A percentile compares a stretch with the other conserved stretches of the same genome.
These are phyloP conservation scores for Nidula microcarpa DNA, from an alignment of 768 basidiomycete species.

Conservation along the genomic window DNA sequence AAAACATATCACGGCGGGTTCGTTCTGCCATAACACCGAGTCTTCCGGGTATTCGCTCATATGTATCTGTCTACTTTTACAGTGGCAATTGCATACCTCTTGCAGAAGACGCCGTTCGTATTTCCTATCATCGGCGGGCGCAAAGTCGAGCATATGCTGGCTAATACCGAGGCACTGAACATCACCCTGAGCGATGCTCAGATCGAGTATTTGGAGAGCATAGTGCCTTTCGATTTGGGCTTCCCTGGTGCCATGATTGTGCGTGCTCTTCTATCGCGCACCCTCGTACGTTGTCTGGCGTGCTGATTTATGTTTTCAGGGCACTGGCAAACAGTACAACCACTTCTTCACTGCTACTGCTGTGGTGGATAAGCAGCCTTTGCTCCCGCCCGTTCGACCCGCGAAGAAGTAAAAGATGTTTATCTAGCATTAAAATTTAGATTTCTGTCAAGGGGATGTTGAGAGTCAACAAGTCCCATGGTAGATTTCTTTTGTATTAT, in stretches of 20 bases:
- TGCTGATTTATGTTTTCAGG: not conserved
- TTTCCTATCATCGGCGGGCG: not conserved
- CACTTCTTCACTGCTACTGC: not conserved
- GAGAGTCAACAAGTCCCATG: too few species aligned
- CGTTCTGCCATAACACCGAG: slow-evolving; percentile 3
- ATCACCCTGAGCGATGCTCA: not conserved
- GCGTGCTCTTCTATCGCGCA: not conserved
- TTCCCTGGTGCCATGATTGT: not conserved
- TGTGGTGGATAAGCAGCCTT: not conserved
- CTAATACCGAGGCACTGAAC: not conserved
- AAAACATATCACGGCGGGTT: slow-evolving; percentile 40
- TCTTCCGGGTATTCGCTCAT: not conserved
- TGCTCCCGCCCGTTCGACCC: too few species aligned
- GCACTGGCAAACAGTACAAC: not conserved
- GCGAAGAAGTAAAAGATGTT: too few species aligned
- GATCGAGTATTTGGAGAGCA: not conserved
- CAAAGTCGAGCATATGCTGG: not conserved
- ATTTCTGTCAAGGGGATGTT: too few species aligned
- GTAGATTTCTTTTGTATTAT: too few species aligned
- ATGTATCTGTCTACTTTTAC: not conserved
- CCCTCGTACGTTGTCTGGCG: not conserved
- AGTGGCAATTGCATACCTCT: slow-evolving; percentile 51
- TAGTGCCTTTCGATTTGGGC: not conserved
- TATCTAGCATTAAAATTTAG: too few species aligned
- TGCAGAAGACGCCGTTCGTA: slow-evolving; percentile 12